Conservation (phyloP, 108 stramenopile species). For the Nitzschia sp. region DNA sequence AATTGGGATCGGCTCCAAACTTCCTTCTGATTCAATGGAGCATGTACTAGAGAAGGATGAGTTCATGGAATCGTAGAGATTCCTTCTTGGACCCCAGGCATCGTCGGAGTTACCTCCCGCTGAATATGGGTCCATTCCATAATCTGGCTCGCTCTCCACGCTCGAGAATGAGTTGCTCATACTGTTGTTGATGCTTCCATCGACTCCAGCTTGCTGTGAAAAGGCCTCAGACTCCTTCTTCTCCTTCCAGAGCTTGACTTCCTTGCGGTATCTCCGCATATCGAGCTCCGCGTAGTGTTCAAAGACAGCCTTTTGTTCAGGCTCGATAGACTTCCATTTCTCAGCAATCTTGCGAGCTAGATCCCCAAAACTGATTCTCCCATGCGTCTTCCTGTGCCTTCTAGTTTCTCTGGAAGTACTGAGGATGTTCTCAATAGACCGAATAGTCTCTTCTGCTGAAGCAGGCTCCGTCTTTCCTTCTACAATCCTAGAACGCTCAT, state of each 20-base stretch:
- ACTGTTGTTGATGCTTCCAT: not conserved
- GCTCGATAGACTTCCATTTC: slow-evolving; percentile 51
- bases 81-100: slow-evolving; percentile 26
- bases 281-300: slow-evolving; percentile 43
- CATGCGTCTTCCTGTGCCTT: slow-evolving; percentile 58
- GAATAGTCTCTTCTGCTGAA: slow-evolving; percentile 28
- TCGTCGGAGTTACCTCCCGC: slow-evolving; percentile 10
- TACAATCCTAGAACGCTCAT: slow-evolving; percentile 37
- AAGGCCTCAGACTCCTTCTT: slow-evolving; percentile 29
- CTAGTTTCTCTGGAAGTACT: slow-evolving; percentile 26
- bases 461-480: slow-evolving; percentile 22
- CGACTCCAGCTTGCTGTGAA: slow-evolving; percentile 2
- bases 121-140: slow-evolving; percentile 1
- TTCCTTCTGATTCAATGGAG: slow-evolving; percentile 23
- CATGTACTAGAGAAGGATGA: slow-evolving; percentile 27
- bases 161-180: slow-evolving; percentile 17
- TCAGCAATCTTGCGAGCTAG: slow-evolving; percentile 66
- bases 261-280: slow-evolving; percentile 43
- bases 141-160: slow-evolving; percentile 9
- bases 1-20: slow-evolving; percentile 29
- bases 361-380: slow-evolving; percentile 74
- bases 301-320: slow-evolving; percentile 31
- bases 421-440: slow-evolving; percentile 35
- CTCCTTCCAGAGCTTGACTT: slow-evolving; percentile 43
- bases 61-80: slow-evolving; percentile 27